Evolutionary conservation across 2,329 filamentous ascomycete species (phyloP), one percentile per base, ranked within the genome.

Genomic region (Didymella pomorum): DNA sequence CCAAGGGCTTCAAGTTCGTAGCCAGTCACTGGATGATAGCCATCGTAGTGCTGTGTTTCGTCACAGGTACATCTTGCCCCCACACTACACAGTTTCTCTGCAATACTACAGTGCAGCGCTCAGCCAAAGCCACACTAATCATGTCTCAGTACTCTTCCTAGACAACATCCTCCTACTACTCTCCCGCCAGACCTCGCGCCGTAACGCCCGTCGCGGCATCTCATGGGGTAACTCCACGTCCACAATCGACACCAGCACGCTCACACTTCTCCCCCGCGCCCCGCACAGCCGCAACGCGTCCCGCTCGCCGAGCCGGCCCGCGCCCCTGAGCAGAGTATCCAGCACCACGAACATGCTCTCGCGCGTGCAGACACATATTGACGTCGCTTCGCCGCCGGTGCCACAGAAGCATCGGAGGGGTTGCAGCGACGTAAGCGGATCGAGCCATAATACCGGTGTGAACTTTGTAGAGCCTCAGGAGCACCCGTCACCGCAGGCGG

Each of bases 1-100:
- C 52, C 1, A 56, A 21, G 10, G 68, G 69, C 3, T 68, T 71
- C 58, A 71, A 71, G 26, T 70, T 69, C 29, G 33, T 26, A 2
- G 63, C 57, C 2, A 67, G 63, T 41, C 56, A 66, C 10, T 71
- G 64, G 65, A 57, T 69, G 6, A 70, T 71, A 10, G 58, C 68
- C 2, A 64, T 69, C 12, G 64, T 69, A 3, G 60, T 71, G 14
- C 26, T 71, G 10, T 63, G 47, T 9, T 70, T 70, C 29, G 25
- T 60, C 4, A 8, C 37, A 25, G 61, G 65, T 69, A 61, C 42
- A n/a, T n/a, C 61, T 51, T 29, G 12, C 21, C 14, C 7, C 4
- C 16, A n/a, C 35, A 14, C 7, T 35, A 16, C 31, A 35, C 14
- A 8, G 29, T 14, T 14, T 14, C 5, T 31, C 11, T 14, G 29